Percentiles rank a stretch among this genome's conserved stretches.
phyloP scores from a whole-genome alignment of 768 basidiomycete genomes.

The Sistotremastrum suecicum region DNA sequence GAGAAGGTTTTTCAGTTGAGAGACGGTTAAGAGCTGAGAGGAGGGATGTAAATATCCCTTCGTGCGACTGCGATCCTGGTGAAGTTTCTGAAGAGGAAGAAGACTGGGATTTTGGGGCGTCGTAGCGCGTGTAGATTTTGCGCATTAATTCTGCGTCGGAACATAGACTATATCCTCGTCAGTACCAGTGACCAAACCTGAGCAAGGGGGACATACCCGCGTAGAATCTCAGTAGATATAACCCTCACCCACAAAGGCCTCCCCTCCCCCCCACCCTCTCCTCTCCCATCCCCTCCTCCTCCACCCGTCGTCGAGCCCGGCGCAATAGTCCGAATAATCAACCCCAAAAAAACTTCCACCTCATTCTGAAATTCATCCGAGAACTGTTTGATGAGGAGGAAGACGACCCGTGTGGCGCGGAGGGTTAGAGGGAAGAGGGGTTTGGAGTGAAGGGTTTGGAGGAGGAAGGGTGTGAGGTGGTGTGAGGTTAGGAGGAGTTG shows the following conservation, averaged over 20 bases:
- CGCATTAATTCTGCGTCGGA: slow-evolving; percentile 69
- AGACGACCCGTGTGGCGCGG: slow-evolving; percentile 86
- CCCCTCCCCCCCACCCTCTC: slow-evolving; percentile 23
- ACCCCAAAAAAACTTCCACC: slow-evolving; percentile 72
- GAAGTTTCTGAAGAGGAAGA: background rate
- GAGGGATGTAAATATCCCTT: slow-evolving; percentile 59
- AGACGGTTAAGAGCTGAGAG: slow-evolving; percentile 76
- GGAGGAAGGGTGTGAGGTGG: slow-evolving; percentile 80
- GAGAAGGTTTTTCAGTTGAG: slow-evolving; percentile 74
- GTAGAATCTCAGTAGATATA: slow-evolving; percentile 82
- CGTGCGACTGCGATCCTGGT: slow-evolving; percentile 22
- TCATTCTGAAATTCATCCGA: slow-evolving; percentile 67
- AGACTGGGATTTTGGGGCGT: slow-evolving; percentile 31
- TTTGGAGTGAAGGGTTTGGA: slow-evolving; percentile 72
- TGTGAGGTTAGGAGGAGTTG: slow-evolving; percentile 76
- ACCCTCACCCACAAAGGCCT: slow-evolving; percentile 80
- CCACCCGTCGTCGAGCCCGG: slow-evolving; percentile 9
- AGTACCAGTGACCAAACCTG: background rate
- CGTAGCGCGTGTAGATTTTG: slow-evolving; percentile 68
- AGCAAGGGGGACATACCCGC: slow-evolving; percentile 39
- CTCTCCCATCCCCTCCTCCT: slow-evolving; percentile 34
- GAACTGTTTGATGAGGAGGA: slow-evolving; percentile 86
- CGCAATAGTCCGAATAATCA: slow-evolving; percentile 24
- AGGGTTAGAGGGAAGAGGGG: slow-evolving; percentile 79
- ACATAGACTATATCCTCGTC: slow-evolving; percentile 37